Percentiles rank a stretch among this genome's conserved stretches.
Evolutionary conservation across 306 rosid species (phyloP).

Genomic region (Malus sylvestris): DNA sequence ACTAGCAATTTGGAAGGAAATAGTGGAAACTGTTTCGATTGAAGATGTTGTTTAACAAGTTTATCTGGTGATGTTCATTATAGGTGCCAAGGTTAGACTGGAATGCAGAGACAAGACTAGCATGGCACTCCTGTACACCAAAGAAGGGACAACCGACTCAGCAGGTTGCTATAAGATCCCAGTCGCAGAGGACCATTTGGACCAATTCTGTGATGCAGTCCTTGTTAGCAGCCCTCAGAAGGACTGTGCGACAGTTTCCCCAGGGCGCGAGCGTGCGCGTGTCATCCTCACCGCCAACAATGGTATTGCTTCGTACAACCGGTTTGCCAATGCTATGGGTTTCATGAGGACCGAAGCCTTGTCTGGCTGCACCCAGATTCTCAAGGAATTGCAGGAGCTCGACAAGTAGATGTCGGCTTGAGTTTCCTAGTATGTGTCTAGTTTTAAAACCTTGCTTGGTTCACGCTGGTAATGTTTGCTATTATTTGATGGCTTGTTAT

Average conservation of each 20-base stretch:
- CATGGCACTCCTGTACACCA: conserved; percentile 36
- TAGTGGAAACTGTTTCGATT: too few relatives aligned
- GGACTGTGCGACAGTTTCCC: conserved; percentile 32
- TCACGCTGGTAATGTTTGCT: conserved; percentile 9
- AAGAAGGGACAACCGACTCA: conserved; percentile 48
- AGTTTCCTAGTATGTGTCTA: conserved; percentile 10
- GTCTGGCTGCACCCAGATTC: conserved; percentile 54
- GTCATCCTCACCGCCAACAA: conserved; percentile 70
- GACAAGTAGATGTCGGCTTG: conserved; percentile 39
- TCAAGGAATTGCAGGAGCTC: conserved; percentile 55
- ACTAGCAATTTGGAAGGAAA: neutral
- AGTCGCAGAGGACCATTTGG: conserved; percentile 55
- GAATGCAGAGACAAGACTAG: conserved; percentile 54
- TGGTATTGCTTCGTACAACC: conserved; percentile 54
- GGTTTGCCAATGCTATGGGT: conserved; percentile 68
- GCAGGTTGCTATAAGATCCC: conserved; percentile 46
- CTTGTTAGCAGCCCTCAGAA: conserved; percentile 55
- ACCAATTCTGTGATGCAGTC: conserved; percentile 59
- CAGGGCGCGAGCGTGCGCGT: conserved; percentile 76
- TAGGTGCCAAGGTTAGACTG: conserved; percentile 72
- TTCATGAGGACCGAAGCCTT: conserved; percentile 36
- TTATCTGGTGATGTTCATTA: neutral
- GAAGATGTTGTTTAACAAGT: neutral
- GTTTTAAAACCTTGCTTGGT: conserved; percentile 13
- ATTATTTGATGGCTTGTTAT: conserved; percentile 30